A percentile compares a stretch with the other conserved stretches of the same genome.
phyloP scores from a whole-genome alignment of 495 filamentous ascomycete genomes.

The Penicilliopsis zonata region DNA sequence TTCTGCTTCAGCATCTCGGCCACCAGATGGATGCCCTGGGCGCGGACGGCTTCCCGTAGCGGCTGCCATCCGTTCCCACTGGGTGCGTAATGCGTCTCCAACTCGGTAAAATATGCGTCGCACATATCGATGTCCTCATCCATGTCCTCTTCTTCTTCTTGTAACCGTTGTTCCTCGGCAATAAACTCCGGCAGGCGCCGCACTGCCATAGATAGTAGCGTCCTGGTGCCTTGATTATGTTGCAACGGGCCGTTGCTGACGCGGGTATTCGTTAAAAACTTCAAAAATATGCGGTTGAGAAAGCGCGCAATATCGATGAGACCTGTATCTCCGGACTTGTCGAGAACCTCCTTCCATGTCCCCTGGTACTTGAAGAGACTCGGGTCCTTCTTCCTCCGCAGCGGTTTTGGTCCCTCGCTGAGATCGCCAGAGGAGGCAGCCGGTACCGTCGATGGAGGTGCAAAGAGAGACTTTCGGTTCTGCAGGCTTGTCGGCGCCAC shows the following conservation, averaged over 20 bases:
- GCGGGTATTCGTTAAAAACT: constrained; percentile 26
- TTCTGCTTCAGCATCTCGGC: constrained; percentile 38
- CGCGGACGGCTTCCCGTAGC: constrained; percentile 50
- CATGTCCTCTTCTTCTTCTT: constrained; percentile 35
- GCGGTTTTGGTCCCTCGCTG: constrained; percentile 5
- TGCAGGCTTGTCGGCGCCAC: too few relatives aligned
- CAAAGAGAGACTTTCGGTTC: too few relatives aligned
- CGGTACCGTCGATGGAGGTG: too few relatives aligned
- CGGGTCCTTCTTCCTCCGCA: constrained; percentile 9
- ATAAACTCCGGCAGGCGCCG: constrained; percentile 55
- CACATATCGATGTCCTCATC: constrained; percentile 34
- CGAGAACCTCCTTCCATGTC: constrained; percentile 29
- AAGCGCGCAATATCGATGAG: constrained; percentile 26
- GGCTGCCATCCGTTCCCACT: constrained; percentile 49
- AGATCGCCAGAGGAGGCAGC: too few relatives aligned
- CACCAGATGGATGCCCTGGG: constrained; percentile 53
- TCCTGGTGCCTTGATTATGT: constrained; percentile 25
- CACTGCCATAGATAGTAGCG: constrained; percentile 53
- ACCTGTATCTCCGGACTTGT: constrained; percentile 20
- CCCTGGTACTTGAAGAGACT: constrained; percentile 17
- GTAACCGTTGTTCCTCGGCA: constrained; percentile 41
- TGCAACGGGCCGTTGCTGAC: constrained; percentile 1
- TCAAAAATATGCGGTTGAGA: constrained; percentile 25
- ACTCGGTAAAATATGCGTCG: constrained; percentile 49
- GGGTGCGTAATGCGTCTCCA: constrained; percentile 47